Conservation (phyloP, 176 grass and related monocot genomes). For the Triticum urartu region DNA sequence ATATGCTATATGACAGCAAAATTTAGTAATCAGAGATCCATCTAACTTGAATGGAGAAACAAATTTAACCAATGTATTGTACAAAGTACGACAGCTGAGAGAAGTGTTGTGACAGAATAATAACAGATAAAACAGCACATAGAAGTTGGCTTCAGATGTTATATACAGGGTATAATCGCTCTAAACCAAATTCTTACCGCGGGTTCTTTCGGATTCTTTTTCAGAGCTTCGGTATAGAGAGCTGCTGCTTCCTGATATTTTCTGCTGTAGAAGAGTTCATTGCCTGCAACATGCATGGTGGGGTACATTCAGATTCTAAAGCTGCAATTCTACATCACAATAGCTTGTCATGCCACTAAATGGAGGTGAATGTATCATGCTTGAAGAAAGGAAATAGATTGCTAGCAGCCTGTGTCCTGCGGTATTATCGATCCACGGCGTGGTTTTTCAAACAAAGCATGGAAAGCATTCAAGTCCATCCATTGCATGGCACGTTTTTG, state of each 20-base stretch:
- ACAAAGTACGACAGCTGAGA: background rate
- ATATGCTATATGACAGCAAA: background rate
- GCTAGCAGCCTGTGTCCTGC: background rate
- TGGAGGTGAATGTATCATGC: background rate
- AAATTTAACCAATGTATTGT: background rate
- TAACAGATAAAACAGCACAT: background rate
- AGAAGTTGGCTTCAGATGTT: background rate
- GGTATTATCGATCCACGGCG: background rate
- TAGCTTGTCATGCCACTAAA: background rate
- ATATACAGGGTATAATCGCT: background rate
- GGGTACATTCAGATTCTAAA: background rate
- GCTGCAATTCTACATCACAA: background rate
- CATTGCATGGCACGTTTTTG: background rate
- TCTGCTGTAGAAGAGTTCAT: slow-evolving; percentile 46
- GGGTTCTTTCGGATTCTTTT: slow-evolving; percentile 45
- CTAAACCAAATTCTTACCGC: slow-evolving; percentile 34
- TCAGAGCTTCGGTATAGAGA: slow-evolving; percentile 42
- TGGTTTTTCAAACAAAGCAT: background rate
- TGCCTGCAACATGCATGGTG: slow-evolving; percentile 29
- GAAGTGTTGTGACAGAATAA: background rate
- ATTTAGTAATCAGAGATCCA: background rate
- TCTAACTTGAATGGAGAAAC: background rate
- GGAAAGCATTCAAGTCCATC: background rate
- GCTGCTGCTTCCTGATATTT: slow-evolving; percentile 50
- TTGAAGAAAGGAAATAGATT: slow-evolving; percentile 9